Evolutionary conservation across 345 rosid species (phyloP), one percentile per base, ranked within the genome.

Genomic region (Carallia pectinifolia): DNA sequence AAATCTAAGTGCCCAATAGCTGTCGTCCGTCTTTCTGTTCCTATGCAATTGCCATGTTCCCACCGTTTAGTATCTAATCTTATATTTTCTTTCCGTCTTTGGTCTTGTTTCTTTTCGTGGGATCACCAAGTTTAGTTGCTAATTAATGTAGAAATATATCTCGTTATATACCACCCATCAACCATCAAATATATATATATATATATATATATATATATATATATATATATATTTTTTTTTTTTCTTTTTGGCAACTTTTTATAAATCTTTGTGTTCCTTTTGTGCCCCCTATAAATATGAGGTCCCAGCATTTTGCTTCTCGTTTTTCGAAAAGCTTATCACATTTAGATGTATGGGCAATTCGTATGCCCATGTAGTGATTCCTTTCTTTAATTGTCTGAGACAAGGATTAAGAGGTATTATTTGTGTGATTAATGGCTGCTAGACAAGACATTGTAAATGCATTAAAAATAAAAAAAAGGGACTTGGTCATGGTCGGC

Each of bases 1-100:
- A 89, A 77, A 85, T 86, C 86, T 69, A 66, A 75, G 75, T 69
- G 81, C 64, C 88, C 83, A 86, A 82, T 86, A 69, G 76, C 76
- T 73, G 68, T 16, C 53, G 30, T 31, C 73, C 53, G 38, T 55
- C 10, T 52, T 74, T 71, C 71, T 64, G 75, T 80, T 77, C 59
- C 64, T 27, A 29, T 65, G 79, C 85, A 81, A 79, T 85, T 62
- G 74, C 53, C 76, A 53, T 64, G 33, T 61, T 67, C 71, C 75
- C 53, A 72, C 71, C 55, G 48, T 58, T 39, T 64, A 54, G 15
- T n/a, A n/a, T 58, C 61, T 64, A 68, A 53, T 75, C 66, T 77
- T 74, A 62, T 36, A 31, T 62, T 19, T 71, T 39, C 58, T 55
- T 30, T 63, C 48, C 15, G 48, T 40, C 48, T 56, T 30, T 55